Base-by-base conservation (phyloP, 2,329 filamentous ascomycete genomes). In the Fusarium hainanense region DNA sequence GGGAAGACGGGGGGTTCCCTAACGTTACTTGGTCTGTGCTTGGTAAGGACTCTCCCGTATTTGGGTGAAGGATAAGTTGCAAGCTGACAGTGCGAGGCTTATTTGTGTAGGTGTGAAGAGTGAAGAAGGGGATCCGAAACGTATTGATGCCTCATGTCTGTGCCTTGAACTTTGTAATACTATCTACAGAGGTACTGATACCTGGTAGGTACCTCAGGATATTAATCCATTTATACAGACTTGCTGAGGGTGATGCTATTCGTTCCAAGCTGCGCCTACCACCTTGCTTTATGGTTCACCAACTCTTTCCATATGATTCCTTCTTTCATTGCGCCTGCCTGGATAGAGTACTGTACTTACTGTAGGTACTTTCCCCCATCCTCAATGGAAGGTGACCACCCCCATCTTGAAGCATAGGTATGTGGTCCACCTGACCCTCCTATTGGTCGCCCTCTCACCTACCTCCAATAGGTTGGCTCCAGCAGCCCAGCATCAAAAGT, bases 371-470 rank as follows among this genome's bases (percentile, higher is more conserved):
- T 52, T 52, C 52, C 37, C 58, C 46, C 48, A 48, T 59, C 47
- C 44, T 60, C 30, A 40, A 28, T 28, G 28, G 28, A 40, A 51
- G 68, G 64, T 58, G 69, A 66, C 61, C 58, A 69, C 66, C 66
- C 43, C 55, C 68, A 69, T 63, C 56, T 69, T 62, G 44, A 25
- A 64, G 54, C 66, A 55, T 28, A 28, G 28, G 28, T 67, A 73
- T 74, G 72, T 74, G 72, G 70, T 65, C 62, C 50, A 58, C 55
- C 58, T 32, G 46, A 12, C 32, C 51, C 21, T 57, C 54, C 67
- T 25, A 75, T 75, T 75, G 73, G 73, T 21, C 63, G 12, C 25
- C 27, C 27, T 51, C 52, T 18, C 25, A 43, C 64, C 56, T 27
- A 9, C 20, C 28, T 37, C 18, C 34, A 37, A 37, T 37, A 37